phyloP scores from a whole-genome alignment of 2,329 filamentous ascomycete species.

The Canariomyces notabilis region DNA sequence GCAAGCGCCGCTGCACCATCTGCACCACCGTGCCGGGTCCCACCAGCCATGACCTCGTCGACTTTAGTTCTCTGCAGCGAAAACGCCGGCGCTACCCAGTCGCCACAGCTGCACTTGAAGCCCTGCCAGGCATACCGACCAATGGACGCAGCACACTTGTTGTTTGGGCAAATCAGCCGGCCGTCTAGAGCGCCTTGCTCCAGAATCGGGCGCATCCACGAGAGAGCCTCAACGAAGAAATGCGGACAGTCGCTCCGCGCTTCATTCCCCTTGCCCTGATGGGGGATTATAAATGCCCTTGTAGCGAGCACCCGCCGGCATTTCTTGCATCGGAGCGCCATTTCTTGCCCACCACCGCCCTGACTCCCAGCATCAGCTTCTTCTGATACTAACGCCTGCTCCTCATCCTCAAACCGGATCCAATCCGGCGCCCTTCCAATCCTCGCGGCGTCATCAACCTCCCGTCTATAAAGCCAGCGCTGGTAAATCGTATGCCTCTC shows the following conservation, averaged over 20 bases:
- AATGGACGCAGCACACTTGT: conserved; percentile 73
- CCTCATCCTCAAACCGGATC: conserved; percentile 77
- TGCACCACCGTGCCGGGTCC: conserved; percentile 6
- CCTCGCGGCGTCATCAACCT: conserved; percentile 55
- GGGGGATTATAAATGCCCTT: conserved; percentile 59
- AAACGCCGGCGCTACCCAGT: conserved; percentile 89
- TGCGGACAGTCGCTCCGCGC: conserved; percentile 60
- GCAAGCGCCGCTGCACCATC: conserved; percentile 18
- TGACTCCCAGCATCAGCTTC: conserved; percentile 13
- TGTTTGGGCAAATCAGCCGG: conserved; percentile 74
- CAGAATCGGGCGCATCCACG: conserved; percentile 87
- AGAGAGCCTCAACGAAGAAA: conserved; percentile 84
- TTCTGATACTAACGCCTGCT: conserved; percentile 38
- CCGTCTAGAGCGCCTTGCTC: conserved; percentile 79
- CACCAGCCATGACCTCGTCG: conserved; percentile 53
- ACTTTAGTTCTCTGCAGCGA: conserved; percentile 77
- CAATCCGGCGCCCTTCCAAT: conserved; percentile 75
- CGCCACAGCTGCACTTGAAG: conserved; percentile 82
- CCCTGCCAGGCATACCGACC: conserved; percentile 97
- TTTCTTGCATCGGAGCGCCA: conserved; percentile 81
- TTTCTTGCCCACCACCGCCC: conserved; percentile 27
- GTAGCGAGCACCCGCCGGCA: conserved; percentile 66
- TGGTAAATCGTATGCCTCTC: conserved; percentile 73
- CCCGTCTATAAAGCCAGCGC: conserved; percentile 56
- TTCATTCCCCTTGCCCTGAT: conserved; percentile 37